Evolutionary conservation across 495 filamentous ascomycete genomes (phyloP).

Genomic region (Neurospora sp.): DNA sequence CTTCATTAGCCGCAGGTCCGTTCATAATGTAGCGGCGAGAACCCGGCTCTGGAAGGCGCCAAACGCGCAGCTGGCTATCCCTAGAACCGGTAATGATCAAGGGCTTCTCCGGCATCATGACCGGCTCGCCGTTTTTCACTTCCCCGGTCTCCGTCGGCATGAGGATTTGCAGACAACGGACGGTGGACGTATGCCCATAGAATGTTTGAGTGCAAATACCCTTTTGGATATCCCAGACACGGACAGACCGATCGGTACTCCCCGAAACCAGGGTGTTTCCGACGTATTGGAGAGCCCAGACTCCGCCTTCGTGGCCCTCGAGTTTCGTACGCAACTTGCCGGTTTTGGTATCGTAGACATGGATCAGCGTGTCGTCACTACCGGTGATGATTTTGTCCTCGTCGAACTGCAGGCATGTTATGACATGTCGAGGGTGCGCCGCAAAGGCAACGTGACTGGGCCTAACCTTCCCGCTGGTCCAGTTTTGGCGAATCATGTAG

Average conservation of each 20-base stretch:
- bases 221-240: conserved; percentile 94
- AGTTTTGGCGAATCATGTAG: conserved; percentile 76
- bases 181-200: conserved; percentile 94
- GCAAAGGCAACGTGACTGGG: conserved; percentile 94
- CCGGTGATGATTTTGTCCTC: conserved; percentile 96
- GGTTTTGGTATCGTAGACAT: conserved; percentile 96
- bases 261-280: conserved; percentile 93
- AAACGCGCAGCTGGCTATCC: conserved; percentile 88
- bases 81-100: conserved; percentile 96
- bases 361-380: conserved; percentile 95
- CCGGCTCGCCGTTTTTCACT: conserved; percentile 57
- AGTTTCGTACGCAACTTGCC: conserved; percentile 73
- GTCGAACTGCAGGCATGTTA: conserved; percentile 96
- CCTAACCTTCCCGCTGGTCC: conserved; percentile 76
- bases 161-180: conserved; percentile 90
- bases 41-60: conserved; percentile 80
- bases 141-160: conserved; percentile 72
- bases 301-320: conserved; percentile 90
- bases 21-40: conserved; percentile 67
- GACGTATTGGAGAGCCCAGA: conserved; percentile 96
- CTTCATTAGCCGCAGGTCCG: conserved; percentile 63
- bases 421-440: conserved; percentile 90
- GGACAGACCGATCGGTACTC: conserved; percentile 89
- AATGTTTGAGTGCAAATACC: conserved; percentile 90
- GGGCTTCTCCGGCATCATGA: conserved; percentile 84